Evolutionary conservation across 2,329 filamentous ascomycete species (phyloP).

Genomic region (Geoglossum cookeanum): DNA sequence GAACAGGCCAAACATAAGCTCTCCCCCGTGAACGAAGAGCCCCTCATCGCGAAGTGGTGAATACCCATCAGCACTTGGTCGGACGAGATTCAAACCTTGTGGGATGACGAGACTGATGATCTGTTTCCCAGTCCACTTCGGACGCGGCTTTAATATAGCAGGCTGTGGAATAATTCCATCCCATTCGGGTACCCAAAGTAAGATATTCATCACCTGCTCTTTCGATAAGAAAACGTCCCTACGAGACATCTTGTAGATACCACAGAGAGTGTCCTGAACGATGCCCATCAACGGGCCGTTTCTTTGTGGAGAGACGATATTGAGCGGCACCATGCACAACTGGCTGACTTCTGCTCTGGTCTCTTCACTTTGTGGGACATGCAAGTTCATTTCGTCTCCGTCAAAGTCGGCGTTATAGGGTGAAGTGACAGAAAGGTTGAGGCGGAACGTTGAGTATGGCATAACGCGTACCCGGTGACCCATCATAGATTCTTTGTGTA

Average conservation of each 20-base stretch:
- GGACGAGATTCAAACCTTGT: constrained; percentile 59
- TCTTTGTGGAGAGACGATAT: constrained; percentile 94
- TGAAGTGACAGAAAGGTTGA: constrained; percentile 93
- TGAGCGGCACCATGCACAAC: constrained; percentile 91
- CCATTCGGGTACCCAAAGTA: constrained; percentile 97
- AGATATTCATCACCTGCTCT: constrained; percentile 85
- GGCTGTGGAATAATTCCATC: constrained; percentile 85
- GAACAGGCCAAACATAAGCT: constrained; percentile 77
- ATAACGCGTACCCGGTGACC: constrained; percentile 93
- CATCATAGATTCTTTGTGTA: constrained; percentile 99
- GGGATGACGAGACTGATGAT: constrained; percentile 88
- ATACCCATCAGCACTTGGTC: constrained; percentile 42
- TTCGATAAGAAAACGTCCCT: constrained; percentile 81
- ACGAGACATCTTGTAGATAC: constrained; percentile 90
- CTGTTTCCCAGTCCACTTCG: constrained; percentile 96
- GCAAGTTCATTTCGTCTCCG: constrained; percentile 99
- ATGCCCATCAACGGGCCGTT: constrained; percentile 99
- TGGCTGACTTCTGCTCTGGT: constrained; percentile 87
- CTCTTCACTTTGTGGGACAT: constrained; percentile 95
- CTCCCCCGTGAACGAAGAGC: constrained; percentile 64
- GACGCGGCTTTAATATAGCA: constrained; percentile 80
- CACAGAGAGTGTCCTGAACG: constrained; percentile 90
- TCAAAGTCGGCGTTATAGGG: constrained; percentile 99
- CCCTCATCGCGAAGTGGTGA: constrained; percentile 56
- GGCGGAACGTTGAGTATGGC: constrained; percentile 95